phyloP scores from a whole-genome alignment of 2,329 filamentous ascomycete genomes.

The Fusarium nodosum region DNA sequence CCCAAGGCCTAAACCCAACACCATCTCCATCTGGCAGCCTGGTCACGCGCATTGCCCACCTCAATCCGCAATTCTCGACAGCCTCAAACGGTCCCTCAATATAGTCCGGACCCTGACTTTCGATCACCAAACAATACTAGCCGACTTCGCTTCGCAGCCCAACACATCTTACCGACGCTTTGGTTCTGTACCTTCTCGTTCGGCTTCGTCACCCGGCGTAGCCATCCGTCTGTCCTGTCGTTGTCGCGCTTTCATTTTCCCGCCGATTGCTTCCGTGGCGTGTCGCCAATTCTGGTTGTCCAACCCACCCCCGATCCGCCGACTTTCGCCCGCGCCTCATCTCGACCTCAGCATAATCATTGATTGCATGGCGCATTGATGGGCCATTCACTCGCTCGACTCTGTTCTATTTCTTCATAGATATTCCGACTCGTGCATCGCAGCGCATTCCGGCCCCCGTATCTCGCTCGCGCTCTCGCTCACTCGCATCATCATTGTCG shows the following conservation, averaged over 20 bases:
- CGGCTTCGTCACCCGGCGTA: conserved; percentile 36
- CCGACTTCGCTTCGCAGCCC: conserved; percentile 7
- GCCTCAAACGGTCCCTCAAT: conserved; percentile 51
- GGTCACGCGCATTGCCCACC: conserved; percentile 58
- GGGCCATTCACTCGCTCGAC: conserved; percentile 38
- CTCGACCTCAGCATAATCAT: conserved; percentile 33
- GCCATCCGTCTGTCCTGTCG: conserved; percentile 23
- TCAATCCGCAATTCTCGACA: conserved; percentile 52
- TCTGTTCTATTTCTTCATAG: conserved; percentile 15
- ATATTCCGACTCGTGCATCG: conserved; percentile 37
- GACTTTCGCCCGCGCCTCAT: conserved; percentile 35
- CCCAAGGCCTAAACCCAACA: conserved; percentile 50
- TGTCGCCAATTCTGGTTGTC: conserved; percentile 42
- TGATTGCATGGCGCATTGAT: conserved; percentile 56
- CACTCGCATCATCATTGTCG: not conserved
- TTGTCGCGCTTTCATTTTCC: conserved; percentile 41
- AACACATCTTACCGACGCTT: conserved; percentile 18
- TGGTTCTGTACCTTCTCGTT: conserved; percentile 16
- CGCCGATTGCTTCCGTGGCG: conserved; percentile 45
- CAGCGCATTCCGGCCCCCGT: conserved; percentile 31
- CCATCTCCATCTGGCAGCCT: conserved; percentile 53
- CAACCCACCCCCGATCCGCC: conserved; percentile 41
- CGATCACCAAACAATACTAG: conserved; percentile 10
- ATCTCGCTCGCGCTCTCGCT: conserved; percentile 28
- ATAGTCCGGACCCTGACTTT: conserved; percentile 42